Evolutionary conservation across 23 red algal species (phyloP).

Genomic region (Pyropia yezoensis): DNA sequence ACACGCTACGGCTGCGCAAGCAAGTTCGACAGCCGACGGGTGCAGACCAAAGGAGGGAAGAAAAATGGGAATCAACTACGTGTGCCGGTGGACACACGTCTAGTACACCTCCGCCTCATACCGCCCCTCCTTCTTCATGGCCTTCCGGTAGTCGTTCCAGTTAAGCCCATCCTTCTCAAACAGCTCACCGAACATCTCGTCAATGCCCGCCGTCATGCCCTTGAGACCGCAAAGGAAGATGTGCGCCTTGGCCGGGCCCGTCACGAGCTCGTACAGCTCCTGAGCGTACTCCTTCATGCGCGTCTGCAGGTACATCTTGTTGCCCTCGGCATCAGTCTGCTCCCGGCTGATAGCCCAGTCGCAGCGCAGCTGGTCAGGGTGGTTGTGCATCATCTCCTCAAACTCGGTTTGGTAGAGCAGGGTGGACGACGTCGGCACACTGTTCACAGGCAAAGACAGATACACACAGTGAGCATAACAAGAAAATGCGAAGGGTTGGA

Average conservation of each 20-base stretch:
- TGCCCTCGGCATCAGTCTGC: slow-evolving; percentile 63
- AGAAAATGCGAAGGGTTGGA: too few species aligned
- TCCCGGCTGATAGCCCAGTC: slow-evolving; percentile 90
- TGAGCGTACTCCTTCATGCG: slow-evolving; percentile 87
- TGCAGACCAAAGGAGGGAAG: too few species aligned
- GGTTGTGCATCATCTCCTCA: slow-evolving; percentile 90
- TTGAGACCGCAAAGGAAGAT: slow-evolving; percentile 95
- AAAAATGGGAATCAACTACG: too few species aligned
- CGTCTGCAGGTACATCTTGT: slow-evolving; percentile 93
- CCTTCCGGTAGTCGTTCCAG: slow-evolving; percentile 61
- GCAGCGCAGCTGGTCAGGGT: slow-evolving; percentile 62
- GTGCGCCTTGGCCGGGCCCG: slow-evolving; percentile 81
- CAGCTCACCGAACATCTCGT: slow-evolving; percentile 61
- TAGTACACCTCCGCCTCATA: slow-evolving; percentile 89
- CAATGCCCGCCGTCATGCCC: slow-evolving; percentile 90
- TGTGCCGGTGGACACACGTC: background rate
- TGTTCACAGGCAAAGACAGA: too few species aligned
- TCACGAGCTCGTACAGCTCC: slow-evolving; percentile 79
- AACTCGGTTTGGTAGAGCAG: slow-evolving; percentile 86
- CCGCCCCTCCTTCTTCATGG: slow-evolving; percentile 82
- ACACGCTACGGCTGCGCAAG: too few species aligned
- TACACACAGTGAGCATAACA: too few species aligned
- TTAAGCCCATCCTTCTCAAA: slow-evolving; percentile 74
- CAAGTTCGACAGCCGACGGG: too few species aligned
- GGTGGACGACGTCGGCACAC: slow-evolving; percentile 82